A percentile compares a stretch with the other conserved stretches of the same genome.
phyloP scores from a whole-genome alignment of 768 basidiomycete species.

The Zangia roseola region DNA sequence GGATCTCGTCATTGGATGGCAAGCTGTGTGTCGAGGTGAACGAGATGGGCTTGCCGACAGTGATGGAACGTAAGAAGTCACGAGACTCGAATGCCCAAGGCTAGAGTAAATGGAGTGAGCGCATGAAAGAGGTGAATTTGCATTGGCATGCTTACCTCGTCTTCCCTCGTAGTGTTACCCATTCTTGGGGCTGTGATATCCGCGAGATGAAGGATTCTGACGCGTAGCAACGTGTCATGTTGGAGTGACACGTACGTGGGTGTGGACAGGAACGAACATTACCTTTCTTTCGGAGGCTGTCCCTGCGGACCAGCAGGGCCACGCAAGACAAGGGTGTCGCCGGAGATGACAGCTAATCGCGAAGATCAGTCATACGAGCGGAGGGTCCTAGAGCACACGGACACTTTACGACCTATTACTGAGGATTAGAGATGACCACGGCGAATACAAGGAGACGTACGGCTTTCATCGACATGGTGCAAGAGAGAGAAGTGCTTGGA shows the following conservation, averaged over 20 bases:
- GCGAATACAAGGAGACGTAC: slow-evolving; percentile 40
- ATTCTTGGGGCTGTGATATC: slow-evolving; percentile 83
- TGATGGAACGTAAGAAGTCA: slow-evolving; percentile 82
- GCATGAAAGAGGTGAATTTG: neutral
- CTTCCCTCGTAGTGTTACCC: slow-evolving; percentile 80
- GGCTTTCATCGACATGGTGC: slow-evolving; percentile 70
- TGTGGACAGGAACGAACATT: slow-evolving; percentile 13
- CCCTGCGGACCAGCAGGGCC: slow-evolving; percentile 76
- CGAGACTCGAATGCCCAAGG: slow-evolving; percentile 91
- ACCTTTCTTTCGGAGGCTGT: slow-evolving; percentile 90
- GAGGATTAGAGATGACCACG: neutral
- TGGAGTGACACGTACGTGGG: neutral
- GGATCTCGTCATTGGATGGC: slow-evolving; percentile 68
- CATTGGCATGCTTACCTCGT: slow-evolving; percentile 61
- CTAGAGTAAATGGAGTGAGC: slow-evolving; percentile 37
- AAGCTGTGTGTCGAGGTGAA: slow-evolving; percentile 83
- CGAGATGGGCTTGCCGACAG: slow-evolving; percentile 88
- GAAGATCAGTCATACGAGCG: slow-evolving; percentile 15
- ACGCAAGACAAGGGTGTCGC: slow-evolving; percentile 85
- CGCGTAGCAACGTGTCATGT: slow-evolving; percentile 10
- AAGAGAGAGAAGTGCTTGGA: neutral
- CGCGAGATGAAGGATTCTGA: slow-evolving; percentile 84
- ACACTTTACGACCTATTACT: slow-evolving; percentile 60
- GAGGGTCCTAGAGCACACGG: slow-evolving; percentile 15
- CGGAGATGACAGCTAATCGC: slow-evolving; percentile 77